Conservation (phyloP, 768 basidiomycete species). For the Suillus sp. region DNA sequence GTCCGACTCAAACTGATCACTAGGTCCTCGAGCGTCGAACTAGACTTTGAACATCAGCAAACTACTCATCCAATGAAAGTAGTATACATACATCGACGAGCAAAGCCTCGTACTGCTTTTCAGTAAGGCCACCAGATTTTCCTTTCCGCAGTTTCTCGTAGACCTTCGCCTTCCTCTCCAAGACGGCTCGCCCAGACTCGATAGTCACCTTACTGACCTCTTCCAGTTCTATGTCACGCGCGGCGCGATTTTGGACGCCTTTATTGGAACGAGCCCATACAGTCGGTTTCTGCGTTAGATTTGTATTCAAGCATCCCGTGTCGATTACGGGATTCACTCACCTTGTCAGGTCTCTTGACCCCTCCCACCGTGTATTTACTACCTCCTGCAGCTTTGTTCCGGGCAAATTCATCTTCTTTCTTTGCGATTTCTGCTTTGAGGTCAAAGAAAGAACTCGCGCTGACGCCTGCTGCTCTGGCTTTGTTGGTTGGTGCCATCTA, state of each 20-base stretch:
- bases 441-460: constrained; percentile 77
- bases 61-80: constrained; percentile 5
- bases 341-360: constrained; percentile 72
- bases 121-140: constrained; percentile 74
- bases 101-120: constrained; percentile 69
- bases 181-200: constrained; percentile 67
- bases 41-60: constrained; percentile 25
- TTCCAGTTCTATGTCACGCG: constrained; percentile 72
- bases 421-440: constrained; percentile 62
- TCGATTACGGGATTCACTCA: constrained; percentile 25
- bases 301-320: not conserved
- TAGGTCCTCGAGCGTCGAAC: constrained; percentile 65
- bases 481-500: constrained; percentile 52
- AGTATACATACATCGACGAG: constrained; percentile 70
- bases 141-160: constrained; percentile 81
- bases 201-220: constrained; percentile 67
- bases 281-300: constrained; percentile 61
- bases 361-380: constrained; percentile 56
- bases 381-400: constrained; percentile 61
- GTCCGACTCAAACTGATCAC: constrained; percentile 60
- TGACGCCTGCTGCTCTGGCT: constrained; percentile 69
- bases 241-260: constrained; percentile 64
- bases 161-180: constrained; percentile 78
- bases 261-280: constrained; percentile 78
- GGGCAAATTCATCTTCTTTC: constrained; percentile 60